These are phyloP conservation scores for Letharia lupina DNA, from an alignment of 495 filamentous ascomycete genomes.

Conservation along the genomic window DNA sequence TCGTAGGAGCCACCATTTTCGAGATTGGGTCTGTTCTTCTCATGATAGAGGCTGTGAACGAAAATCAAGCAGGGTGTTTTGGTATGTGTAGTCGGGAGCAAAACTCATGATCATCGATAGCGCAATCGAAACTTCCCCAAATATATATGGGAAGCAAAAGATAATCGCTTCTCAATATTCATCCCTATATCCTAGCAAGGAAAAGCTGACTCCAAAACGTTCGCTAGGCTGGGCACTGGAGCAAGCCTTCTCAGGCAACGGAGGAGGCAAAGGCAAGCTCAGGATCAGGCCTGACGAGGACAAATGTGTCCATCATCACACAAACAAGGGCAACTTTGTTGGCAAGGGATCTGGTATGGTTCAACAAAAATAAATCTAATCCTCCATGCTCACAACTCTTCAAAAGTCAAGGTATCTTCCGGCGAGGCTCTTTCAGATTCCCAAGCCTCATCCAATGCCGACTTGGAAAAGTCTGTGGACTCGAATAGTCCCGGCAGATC, in stretches of 20 bases:
- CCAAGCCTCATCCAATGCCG: not conserved
- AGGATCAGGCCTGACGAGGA: conserved; percentile 25
- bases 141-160: not conserved
- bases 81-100: conserved; percentile 22
- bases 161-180: not conserved
- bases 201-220: not conserved
- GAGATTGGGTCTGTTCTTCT: conserved; percentile 57
- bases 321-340: conserved; percentile 41
- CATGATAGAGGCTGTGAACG: conserved; percentile 59
- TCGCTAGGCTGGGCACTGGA: conserved; percentile 51
- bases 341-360: conserved; percentile 27
- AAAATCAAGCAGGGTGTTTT: conserved; percentile 57
- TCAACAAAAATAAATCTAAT: not conserved
- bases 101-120: not conserved
- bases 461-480: not conserved
- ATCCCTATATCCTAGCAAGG: not conserved
- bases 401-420: conserved; percentile 5
- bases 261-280: not conserved
- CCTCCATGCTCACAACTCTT: not conserved
- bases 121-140: not conserved
- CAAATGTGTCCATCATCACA: conserved; percentile 49
- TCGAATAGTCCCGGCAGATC: conserved; percentile 20
- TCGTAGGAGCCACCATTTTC: conserved; percentile 64
- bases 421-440: conserved; percentile 2
- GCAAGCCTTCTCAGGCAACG: not conserved